These are phyloP conservation scores for Tuctoria greenei DNA, from an alignment of 176 grass and related monocot species.

Conservation along the genomic window DNA sequence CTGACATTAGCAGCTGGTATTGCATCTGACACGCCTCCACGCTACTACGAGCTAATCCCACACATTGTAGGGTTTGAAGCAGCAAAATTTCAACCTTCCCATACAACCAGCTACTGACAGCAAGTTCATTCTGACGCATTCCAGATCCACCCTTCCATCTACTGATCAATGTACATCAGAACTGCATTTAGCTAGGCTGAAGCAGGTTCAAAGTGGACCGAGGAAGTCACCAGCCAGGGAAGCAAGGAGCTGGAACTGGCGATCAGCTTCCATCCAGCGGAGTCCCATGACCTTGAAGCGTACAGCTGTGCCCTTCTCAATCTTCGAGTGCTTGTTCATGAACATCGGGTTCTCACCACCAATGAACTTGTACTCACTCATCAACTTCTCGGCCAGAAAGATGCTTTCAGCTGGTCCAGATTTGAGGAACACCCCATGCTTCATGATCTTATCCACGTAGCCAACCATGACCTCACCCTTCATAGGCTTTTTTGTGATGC, in stretches of 20 bases:
- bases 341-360: constrained; percentile 78
- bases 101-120: no score
- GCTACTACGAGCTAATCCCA: no score
- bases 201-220: constrained; percentile 60
- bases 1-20: not conserved
- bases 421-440: constrained; percentile 83
- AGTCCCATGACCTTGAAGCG: constrained; percentile 86
- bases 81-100: no score
- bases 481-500: constrained; percentile 74
- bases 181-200: not conserved
- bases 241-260: constrained; percentile 80
- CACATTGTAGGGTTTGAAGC: no score
- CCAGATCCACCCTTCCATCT: not conserved
- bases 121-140: no score
- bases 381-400: constrained; percentile 72
- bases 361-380: constrained; percentile 75
- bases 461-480: constrained; percentile 82
- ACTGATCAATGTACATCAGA: constrained; percentile 24
- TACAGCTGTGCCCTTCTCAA: constrained; percentile 66
- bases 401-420: constrained; percentile 77
- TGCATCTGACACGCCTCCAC: no score
- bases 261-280: constrained; percentile 84
- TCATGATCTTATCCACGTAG: constrained; percentile 73
- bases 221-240: constrained; percentile 87
- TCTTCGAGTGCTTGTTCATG: constrained; percentile 68